Percentiles rank a stretch among this genome's conserved stretches.
phyloP scores from a whole-genome alignment of 2,329 filamentous ascomycete species.

The Calonectria pauciramosa region DNA sequence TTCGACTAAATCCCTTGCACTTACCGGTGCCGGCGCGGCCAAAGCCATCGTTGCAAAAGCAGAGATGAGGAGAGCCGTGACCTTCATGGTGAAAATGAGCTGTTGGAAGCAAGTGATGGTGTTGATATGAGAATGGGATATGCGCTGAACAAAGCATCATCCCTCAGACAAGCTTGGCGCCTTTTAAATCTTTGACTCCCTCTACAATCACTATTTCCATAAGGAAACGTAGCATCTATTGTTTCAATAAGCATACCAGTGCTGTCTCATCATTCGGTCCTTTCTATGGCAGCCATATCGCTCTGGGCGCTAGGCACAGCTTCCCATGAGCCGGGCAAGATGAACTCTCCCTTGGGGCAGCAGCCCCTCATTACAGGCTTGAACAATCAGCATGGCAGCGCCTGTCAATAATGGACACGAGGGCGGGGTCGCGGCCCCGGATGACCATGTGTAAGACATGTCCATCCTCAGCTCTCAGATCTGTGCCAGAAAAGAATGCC shows the following conservation, averaged over 20 bases:
- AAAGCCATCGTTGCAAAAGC: not conserved
- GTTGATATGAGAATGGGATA: not conserved
- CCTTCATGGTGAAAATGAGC: not conserved
- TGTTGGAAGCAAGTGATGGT: not conserved
- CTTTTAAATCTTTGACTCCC: not conserved
- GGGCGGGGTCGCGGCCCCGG: not conserved
- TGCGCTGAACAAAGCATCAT: not conserved
- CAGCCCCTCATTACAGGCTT: not conserved
- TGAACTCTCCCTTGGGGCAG: not conserved
- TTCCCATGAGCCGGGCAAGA: not conserved
- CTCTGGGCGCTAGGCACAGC: not conserved
- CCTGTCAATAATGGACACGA: not conserved
- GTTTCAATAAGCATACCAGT: not conserved
- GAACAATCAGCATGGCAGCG: not conserved
- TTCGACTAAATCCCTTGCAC: not conserved
- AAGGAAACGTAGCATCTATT: not conserved
- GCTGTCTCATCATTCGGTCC: conserved; percentile 7
- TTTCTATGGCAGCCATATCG: not conserved
- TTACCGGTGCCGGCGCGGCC: not conserved
- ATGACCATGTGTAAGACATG: not conserved
- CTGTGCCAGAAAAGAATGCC: not conserved
- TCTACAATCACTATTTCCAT: not conserved
- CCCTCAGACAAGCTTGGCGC: no score
- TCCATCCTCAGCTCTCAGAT: not conserved
- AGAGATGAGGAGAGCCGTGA: not conserved